Evolutionary conservation across 805 yeast genomes (phyloP), one percentile per base, ranked within the genome.

Genomic region (Candida namnaoensis): DNA sequence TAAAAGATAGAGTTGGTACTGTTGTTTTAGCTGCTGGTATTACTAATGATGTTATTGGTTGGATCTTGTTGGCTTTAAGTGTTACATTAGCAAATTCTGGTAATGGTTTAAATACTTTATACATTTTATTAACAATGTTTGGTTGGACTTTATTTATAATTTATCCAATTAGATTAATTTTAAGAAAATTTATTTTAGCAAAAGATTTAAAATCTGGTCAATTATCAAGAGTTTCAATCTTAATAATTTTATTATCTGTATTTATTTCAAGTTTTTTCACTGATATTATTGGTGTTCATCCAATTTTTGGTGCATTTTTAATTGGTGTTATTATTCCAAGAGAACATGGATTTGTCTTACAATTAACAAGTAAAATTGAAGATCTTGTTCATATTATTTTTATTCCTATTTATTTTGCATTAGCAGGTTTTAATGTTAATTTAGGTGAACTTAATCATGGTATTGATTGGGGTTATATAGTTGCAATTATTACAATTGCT

Each of bases 21-120:
- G 68, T 76, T 32, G 93, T 83, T n/a, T 62, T 85, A 32, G 85
- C 91, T 4, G 93, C 95, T 4, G 95, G 95, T 40, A 82, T 85
- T 43, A 72, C 80, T 35, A 85, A 85, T 55, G 95, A 85, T 55
- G 72, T 85, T 50, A 56, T 82, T 14, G 95, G 95, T 5, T 85
- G 95, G 95, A 75, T 84, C 43, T 64, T 85, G 42, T 68, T 85
- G 46, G 95, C 95, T 0, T 64, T 85, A 44, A 75, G 81, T 43
- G 82, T 85, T 38, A 83, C 90, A 15, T 68, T 85, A 47, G 90
- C 91, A 2, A 85, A 82, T 58, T 69, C 93, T 1, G 71, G 78
- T 7, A 72, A 76, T 38, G 85, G 88, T 0, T 75, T 82, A 36
- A 76, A 72, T 43, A 80, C 88, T 0, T 75, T 82, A 5, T 85